Evolutionary conservation across 208 protist genomes (phyloP), one percentile per base, ranked within the genome.

Genomic region (Ichthyophonus hoferi): DNA sequence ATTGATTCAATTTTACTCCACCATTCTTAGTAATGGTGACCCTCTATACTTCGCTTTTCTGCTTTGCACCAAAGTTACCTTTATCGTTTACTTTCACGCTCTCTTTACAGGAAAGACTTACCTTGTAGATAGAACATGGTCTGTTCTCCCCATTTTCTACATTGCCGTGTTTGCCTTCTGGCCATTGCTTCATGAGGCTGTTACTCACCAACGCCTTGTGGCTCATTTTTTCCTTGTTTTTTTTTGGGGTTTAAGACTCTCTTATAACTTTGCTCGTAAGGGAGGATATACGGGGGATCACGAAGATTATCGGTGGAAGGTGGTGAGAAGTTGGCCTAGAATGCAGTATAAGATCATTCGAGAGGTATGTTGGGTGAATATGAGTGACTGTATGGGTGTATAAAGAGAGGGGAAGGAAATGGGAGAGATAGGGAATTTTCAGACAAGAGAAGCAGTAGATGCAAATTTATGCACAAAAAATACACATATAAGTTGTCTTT

Each of bases 211-310:
- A 7, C 50, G 50, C 50, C 50, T 67, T 7, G 50, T 67, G 7
- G 24, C 24, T 24, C 50, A 67, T 7, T 67, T 7, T 67, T 7
- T 67, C 50, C 7, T 67, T 24, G 50, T 67, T 24, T 67, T 67
- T 24, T 50, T 17, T 12, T 85, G 81, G 81, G 81, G 81, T 58
- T 34, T 85, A 58, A 14, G 81, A 3, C 40, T 85, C 33, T 42
- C 81, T 37, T 85, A 85, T 37, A 85, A 85, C 38, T 85, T 85
- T 38, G 81, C 81, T 3, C 38, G 81, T 33, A 85, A 85, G 40
- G 81, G 81, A 14, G 81, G 81, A 17, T 85, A 85, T 37, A 85
- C 38, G 3, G 81, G 81, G 2, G 0, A 85, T 12, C 14, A 67
- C 7, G 81, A 85, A 34, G 81, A 85, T 37, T 85, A 85, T 85